These are phyloP conservation scores for Fraxinus americana DNA, from an alignment of 257 asterid species.

Conservation along the genomic window DNA sequence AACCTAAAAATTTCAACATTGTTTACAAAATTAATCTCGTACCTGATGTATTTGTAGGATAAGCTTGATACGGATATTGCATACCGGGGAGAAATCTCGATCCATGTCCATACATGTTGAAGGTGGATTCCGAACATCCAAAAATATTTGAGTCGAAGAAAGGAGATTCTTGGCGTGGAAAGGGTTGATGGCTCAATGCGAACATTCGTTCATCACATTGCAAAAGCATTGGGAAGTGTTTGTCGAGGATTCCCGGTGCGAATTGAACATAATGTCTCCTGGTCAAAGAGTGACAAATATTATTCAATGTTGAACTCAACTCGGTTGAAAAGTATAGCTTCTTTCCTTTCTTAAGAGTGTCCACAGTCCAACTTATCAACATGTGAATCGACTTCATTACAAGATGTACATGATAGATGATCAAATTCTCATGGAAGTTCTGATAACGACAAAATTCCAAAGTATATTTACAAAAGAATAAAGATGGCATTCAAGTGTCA, in stretches of 20 bases:
- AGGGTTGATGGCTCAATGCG: constrained; percentile 33
- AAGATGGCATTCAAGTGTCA: too few relatives aligned
- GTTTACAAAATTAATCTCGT: neutral
- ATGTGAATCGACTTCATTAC: too few relatives aligned
- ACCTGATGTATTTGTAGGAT: constrained; percentile 32
- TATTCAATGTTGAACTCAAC: neutral
- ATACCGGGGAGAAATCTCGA: neutral
- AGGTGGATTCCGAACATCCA: neutral
- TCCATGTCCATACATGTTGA: constrained; percentile 5
- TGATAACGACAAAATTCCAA: neutral
- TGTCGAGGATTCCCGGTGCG: constrained; percentile 36
- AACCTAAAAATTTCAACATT: neutral
- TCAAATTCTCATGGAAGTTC: too few relatives aligned
- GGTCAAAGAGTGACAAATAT: neutral
- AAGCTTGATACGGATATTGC: neutral
- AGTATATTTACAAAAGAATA: neutral
- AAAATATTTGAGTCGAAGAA: constrained; percentile 16
- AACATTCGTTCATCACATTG: constrained; percentile 29
- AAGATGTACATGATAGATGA: too few relatives aligned
- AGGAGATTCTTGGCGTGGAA: constrained; percentile 35
- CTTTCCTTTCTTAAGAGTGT: too few relatives aligned
- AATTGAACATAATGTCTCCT: constrained; percentile 46
- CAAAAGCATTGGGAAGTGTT: constrained; percentile 40
- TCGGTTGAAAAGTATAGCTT: neutral
- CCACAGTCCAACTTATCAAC: too few relatives aligned